Base-by-base conservation (phyloP, 805 yeast species). In the Clavispora carvajalis region DNA sequence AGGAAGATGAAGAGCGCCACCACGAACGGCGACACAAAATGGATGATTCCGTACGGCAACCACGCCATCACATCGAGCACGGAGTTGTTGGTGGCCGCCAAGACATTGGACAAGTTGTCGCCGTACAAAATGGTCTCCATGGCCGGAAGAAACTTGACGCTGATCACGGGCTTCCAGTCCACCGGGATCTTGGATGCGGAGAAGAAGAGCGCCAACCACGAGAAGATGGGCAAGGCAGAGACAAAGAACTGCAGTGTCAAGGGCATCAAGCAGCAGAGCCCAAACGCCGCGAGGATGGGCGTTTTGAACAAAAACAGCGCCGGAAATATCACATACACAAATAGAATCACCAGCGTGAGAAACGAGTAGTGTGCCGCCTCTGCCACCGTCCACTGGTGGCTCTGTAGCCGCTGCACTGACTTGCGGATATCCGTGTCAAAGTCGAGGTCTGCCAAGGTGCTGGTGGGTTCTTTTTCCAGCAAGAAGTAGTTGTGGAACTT, bases 11-110 rank as follows among this genome's bases (percentile, higher is more conserved):
- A 57, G 2, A 71, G 77, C 0, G 97, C 91, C 30, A 86, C 85
- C 5, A 91, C 77, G 57, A 90, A 88, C 3, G 99, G 98, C 11
- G 87, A 76, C n/a, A 85, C 79, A 55, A 86, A 91, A 65, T 91
- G 99, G 43, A 86, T 70, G 11, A 93, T 58, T 2, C 99, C 99
- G 58, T 91, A 91, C 1, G 99, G 98, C 29, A 91, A 63, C 96
- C 96, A 90, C 4, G 97, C 96, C 37, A 87, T 52, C n/a, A 90
- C 69, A 58, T 90, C 98, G 40, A 86, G 66, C 6, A 79, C 52
- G 2, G 83, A 60, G 45, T 72, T 76, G 13, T 84, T 80, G 12
- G 80, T 70, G 5, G 90, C 77, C 1, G 96, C 93, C 53, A 89
- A 72, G 18, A 90, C 80, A 52, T 84, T 85, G 39, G 90, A 80